Evolutionary conservation across 768 basidiomycete species (phyloP), one percentile per base, ranked within the genome.

Genomic region (Cystobasidium ongulense): DNA sequence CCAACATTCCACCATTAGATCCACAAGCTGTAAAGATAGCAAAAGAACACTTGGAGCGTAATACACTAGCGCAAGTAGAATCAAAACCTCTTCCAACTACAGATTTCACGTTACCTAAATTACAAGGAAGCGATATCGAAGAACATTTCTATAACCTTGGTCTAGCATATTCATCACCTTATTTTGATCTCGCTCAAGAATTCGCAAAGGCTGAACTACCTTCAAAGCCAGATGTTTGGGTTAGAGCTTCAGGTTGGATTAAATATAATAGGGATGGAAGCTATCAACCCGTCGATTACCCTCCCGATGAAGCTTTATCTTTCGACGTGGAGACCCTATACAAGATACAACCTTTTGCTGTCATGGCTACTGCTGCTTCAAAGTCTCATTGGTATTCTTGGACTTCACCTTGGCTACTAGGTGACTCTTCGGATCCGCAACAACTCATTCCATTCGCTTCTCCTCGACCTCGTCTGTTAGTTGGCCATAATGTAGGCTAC

Each of bases 261-360:
- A 89, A 88, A 78, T 97, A 97, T 78, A 79, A 87, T 74, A 82
- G 85, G 0, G 91, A 95, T 78, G 94, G 93, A 1, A 87, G 88
- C 25, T 85, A 84, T 78, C 88, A 91, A 78, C 85, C 86, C 11
- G 89, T 94, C 66, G 83, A 86, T 1, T 87, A 83, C 77, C 89
- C 82, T 15, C 41, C 89, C 0, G 83, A 85, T 0, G 82, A 87
- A 52, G 84, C 89, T 84, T 86, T 98, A 76, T 86, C 87, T 11
- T 96, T 98, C 78, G 96, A 99, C 80, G 90, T 98, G 68, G 94
- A 99, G 82, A 92, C 91, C 0, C 85, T 98, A 85, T 86, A 86
- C 31, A 86, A 90, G 79, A 86, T 90, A 62, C 88, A 88, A 1
- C 77, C 80, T 0, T 92, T 87, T 79, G 86, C 95, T 15, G 83